Evolutionary conservation across 2,329 filamentous ascomycete species (phyloP), one percentile per base, ranked within the genome.

Genomic region (Endocalyx cinctus): DNA sequence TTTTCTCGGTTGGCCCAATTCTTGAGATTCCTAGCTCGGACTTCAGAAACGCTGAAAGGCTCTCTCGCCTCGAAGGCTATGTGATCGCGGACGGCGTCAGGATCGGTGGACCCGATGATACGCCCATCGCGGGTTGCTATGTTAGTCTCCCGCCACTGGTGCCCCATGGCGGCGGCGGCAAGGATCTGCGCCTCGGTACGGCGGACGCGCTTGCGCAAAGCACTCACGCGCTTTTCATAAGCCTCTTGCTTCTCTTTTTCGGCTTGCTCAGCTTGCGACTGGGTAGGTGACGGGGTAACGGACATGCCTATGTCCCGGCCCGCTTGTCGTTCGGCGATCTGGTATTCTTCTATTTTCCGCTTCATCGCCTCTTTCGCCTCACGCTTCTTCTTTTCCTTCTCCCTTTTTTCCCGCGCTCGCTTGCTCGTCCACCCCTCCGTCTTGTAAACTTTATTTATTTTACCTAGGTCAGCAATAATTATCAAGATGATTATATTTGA

Each of bases 151-250:
- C 41, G 46, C 31, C 37, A 43, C 32, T 47, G 43, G 23, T 45
- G 25, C 25, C 41, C 36, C 11, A 46, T 37, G 15, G 45, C 41
- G 15, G 48, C 45, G 27, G 46, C 43, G 11, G 45, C 17, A 17
- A 50, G 40, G 5, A 52, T 26, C 31, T 51, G 48, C 10, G 38
- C 25, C 20, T 42, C 43, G 16, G 27, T 28, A 23, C 45, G 45
- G 25, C 33, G 41, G 17, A 47, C 22, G 23, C 38, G 43, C 13
- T 40, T 37, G n/a, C 33, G 33, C n/a, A 46, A 42, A 0, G 27
- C 29, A 2, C 30, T 25, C 11, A 42, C 27, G 11, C 33, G 27
- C 22, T 12, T 20, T 6, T 35, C 12, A 6, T 29, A 8, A 2
- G 27, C 15, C 6, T 17, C 13, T 6, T 17, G 15, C 16, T 12